Evolutionary conservation across 345 rosid genomes (phyloP), one percentile per base, ranked within the genome.

Genomic region (Pugionium cornutum): DNA sequence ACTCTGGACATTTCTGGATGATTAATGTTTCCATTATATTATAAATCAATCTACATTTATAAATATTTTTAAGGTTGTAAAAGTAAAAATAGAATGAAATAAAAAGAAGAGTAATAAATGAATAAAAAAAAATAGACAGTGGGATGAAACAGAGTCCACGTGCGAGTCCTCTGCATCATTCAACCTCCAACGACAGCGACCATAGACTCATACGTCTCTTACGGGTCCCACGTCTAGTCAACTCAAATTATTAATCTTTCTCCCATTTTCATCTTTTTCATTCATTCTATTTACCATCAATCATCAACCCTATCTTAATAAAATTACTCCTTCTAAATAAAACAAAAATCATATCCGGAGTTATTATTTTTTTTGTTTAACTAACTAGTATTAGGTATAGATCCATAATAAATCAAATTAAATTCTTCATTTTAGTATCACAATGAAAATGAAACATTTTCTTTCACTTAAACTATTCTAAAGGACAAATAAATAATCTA

Each of bases 121-220:
- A 39, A 54, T 34, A 48, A 34, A 34, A 4, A 4, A 36, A 68
- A 30, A 64, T 36, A 60, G 75, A 49, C 54, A 37, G 41, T 37
- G 41, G 41, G 41, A 3, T 37, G 66, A 72, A 64, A 64, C 66
- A 72, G 76, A 64, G 34, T 64, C 76, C 76, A 72, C 76, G 76
- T 72, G 76, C 76, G 66, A 57, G 76, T 72, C 70, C 66, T 72
- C 76, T 72, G 70, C 60, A 65, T 72, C 76, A 72, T 72, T 72
- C 76, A 72, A 71, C 58, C 76, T 65, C 71, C 36, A 65, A 65
- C 58, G 76, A 72, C 76, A 72, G 76, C 3, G 66, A 72, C 76
- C 76, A 65, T 35, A 42, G 71, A 66, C 61, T 72, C 64, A 45
- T 53, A 60, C 49, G 62, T 45, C 68, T 40, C 9, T 34, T 48